phyloP scores from a whole-genome alignment of 106 monocot genomes.

The Acorus calamus region DNA sequence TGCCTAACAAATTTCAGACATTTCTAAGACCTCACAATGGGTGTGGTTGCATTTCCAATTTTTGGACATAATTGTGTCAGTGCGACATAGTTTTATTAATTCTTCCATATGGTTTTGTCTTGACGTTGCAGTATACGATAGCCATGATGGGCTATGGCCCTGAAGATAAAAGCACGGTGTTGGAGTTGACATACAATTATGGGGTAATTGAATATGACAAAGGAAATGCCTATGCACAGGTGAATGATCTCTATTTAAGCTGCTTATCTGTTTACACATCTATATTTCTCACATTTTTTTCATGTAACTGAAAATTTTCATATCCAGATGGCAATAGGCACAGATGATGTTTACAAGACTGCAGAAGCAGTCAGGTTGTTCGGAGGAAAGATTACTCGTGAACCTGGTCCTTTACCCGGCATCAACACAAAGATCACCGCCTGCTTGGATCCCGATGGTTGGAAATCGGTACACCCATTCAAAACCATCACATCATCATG shows the following conservation, averaged over 20 bases:
- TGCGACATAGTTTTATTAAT: too few relatives aligned
- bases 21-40: too few relatives aligned
- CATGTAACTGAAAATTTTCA: too few relatives aligned
- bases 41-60: too few relatives aligned
- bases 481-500: too few relatives aligned
- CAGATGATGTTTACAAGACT: slow-evolving; percentile 94
- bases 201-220: slow-evolving; percentile 81
- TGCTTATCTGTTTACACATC: too few relatives aligned
- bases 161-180: slow-evolving; percentile 84
- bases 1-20: too few relatives aligned
- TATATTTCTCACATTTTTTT: too few relatives aligned
- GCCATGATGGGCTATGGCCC: slow-evolving; percentile 99
- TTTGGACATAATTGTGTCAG: too few relatives aligned
- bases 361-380: slow-evolving; percentile 70
- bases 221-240: slow-evolving; percentile 95
- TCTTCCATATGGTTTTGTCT: neutral
- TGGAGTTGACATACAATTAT: slow-evolving; percentile 96
- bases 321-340: slow-evolving; percentile 81
- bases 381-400: slow-evolving; percentile 79
- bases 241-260: slow-evolving; percentile 2
- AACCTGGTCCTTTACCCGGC: slow-evolving; percentile 95
- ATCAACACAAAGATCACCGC: slow-evolving; percentile 95
- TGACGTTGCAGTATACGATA: slow-evolving; percentile 61
- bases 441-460: slow-evolving; percentile 96
- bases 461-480: slow-evolving; percentile 69